Evolutionary conservation across 2,329 filamentous ascomycete species (phyloP).

Genomic region (Fusarium subtropicale): DNA sequence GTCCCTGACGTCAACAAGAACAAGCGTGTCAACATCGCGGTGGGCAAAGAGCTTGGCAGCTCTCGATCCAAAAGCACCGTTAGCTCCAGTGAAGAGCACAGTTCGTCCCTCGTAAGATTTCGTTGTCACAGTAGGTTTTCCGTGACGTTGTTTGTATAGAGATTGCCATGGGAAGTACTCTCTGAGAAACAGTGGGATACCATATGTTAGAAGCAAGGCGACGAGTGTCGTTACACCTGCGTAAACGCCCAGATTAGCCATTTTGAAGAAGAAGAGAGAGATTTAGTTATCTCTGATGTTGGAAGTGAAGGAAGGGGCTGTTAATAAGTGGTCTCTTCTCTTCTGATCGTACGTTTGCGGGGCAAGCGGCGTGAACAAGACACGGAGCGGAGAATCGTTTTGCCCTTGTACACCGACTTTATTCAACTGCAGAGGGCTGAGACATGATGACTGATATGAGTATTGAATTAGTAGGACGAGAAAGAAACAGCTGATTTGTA

Average conservation of each 20-base stretch:
- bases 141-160: constrained; percentile 50
- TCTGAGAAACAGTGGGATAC: constrained; percentile 48
- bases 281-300: background rate
- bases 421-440: background rate
- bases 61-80: constrained; percentile 53
- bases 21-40: constrained; percentile 51
- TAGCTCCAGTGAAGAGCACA: constrained; percentile 52
- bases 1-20: constrained; percentile 53
- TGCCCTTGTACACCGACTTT: constrained; percentile 29
- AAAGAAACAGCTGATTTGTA: background rate
- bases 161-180: constrained; percentile 54
- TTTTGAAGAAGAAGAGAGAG: background rate
- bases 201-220: constrained; percentile 44
- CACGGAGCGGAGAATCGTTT: constrained; percentile 40
- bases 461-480: background rate
- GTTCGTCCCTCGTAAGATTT: constrained; percentile 53
- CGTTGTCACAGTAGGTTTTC: constrained; percentile 50
- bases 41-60: constrained; percentile 53
- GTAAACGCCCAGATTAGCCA: constrained; percentile 30
- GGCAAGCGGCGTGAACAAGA: background rate
- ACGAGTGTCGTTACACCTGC: constrained; percentile 30
- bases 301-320: background rate
- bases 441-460: background rate
- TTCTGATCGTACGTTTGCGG: constrained; percentile 39
- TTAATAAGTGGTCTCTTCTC: constrained; percentile 4